Evolutionary conservation across 148 eudicot genomes (phyloP).

Genomic region (Camellia sinensis): DNA sequence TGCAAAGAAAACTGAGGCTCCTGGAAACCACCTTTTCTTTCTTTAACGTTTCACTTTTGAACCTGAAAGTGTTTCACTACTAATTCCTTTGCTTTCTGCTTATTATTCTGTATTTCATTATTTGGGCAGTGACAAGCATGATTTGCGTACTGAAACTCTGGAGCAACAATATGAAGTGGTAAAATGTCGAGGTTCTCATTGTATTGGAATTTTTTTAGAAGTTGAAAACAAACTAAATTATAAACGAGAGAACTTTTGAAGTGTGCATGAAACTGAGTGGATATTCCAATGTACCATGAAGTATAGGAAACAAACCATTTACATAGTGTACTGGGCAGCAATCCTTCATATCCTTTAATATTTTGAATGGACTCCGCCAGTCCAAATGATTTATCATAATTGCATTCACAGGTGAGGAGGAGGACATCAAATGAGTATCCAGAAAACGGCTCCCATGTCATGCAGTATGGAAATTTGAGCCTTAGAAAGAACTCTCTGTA

Average conservation of each 20-base stretch:
- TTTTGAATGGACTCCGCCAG: neutral
- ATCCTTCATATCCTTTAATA: neutral
- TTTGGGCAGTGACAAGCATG: slow-evolving; percentile 7
- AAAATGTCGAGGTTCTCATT: neutral
- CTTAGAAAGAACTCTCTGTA: neutral
- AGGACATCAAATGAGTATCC: slow-evolving; percentile 1
- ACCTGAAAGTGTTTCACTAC: neutral
- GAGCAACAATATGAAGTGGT: slow-evolving; percentile 14
- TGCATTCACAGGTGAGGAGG: slow-evolving; percentile 1
- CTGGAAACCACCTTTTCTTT: neutral
- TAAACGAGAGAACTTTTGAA: neutral
- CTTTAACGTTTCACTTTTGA: neutral
- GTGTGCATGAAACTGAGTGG: neutral
- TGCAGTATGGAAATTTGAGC: slow-evolving; percentile 8
- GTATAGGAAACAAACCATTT: neutral
- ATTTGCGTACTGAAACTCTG: slow-evolving; percentile 10
- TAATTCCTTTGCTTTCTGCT: neutral
- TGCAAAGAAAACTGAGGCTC: neutral
- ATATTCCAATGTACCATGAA: neutral
- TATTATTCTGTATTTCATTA: neutral
- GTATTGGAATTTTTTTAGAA: neutral
- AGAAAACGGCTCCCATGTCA: neutral
- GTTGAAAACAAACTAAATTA: neutral
- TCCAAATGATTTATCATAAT: slow-evolving; percentile 1
- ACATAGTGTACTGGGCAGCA: neutral